Conservation (phyloP, 2,329 filamentous ascomycete species). For the Coleophoma eucalyptorum region DNA sequence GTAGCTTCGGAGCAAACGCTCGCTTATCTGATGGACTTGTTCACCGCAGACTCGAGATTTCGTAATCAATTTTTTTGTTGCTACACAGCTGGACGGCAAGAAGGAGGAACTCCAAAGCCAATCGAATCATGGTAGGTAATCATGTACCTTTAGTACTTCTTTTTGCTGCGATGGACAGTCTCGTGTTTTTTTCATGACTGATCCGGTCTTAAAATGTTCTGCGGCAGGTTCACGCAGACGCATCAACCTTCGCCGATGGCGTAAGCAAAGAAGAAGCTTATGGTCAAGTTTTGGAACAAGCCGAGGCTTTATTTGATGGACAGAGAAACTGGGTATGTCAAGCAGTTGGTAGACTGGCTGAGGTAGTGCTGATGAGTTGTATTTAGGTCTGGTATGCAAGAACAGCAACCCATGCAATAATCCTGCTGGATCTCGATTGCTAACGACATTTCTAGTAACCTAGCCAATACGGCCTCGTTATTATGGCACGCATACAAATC, state of each 20-base stretch:
- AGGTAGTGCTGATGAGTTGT: no score
- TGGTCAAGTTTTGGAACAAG: conserved; percentile 68
- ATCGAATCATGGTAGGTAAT: no score
- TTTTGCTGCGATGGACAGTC: no score
- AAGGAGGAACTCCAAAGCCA: no score
- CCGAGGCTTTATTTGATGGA: conserved; percentile 63
- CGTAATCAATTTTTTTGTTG: no score
- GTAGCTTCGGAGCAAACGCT: no score
- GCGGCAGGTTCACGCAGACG: conserved; percentile 60
- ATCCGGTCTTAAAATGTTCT: not conserved
- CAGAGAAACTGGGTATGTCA: conserved; percentile 74
- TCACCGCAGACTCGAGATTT: no score
- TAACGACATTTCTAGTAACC: conserved; percentile 50
- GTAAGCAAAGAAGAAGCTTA: conserved; percentile 71
- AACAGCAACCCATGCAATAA: not conserved
- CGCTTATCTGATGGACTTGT: no score
- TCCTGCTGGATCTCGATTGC: not conserved
- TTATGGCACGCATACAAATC: conserved; percentile 80
- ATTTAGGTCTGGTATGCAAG: conserved; percentile 35
- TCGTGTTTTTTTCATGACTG: no score
- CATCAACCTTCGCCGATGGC: conserved; percentile 66
- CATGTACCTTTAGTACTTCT: no score
- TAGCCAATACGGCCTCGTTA: conserved; percentile 70
- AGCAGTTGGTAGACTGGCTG: no score
- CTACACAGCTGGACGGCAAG: no score